Evolutionary conservation across 495 filamentous ascomycete species (phyloP), one percentile per base, ranked within the genome.

Genomic region (Durotheca rogersii): DNA sequence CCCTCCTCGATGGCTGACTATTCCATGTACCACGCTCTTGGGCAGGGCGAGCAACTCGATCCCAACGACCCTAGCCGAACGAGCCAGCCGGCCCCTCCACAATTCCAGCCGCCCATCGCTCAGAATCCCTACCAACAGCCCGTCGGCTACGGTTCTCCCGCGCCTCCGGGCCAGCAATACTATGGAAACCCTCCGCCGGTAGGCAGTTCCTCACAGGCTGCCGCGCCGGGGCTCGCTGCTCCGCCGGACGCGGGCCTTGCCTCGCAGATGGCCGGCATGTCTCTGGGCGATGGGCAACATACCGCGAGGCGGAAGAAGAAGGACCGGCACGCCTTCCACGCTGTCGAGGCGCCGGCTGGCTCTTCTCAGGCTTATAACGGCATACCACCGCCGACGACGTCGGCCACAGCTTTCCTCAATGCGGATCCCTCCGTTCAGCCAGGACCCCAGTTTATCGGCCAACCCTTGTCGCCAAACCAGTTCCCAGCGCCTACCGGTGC

Each of bases 261-360:
- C 23, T 81, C 84, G n/a, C 90, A 96, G 68, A 91, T 97, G 90
- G 84, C 87, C 27, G 81, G 82, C 9, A 79, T 94, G 77, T 83
- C 77, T 10, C 75, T 97, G 58, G 83, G 82, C 42, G 74, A 78
- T 50, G 54, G 53, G 9, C 62, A 70, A 16, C 72, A 73, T 41
- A 76, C 78, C 43, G 70, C 64, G 25, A 72, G 79, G 52, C 85
- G 82, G 60, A 90, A 86, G 74, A 98, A 97, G 81, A 96, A 95
- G 77, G 84, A 96, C 58, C 76, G 91, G 25, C 91, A 96, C 71
- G 93, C 89, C 42, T 88, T 94, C 69, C 93, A 99, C 67, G 81
- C 83, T 19, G 80, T 99, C 31, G 93, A 90, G 51, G 79, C 81
- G 34, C 80, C 85, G 3, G 75, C 74, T 21, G 77, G 74, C 54